Percentiles rank a stretch among this genome's conserved stretches.
phyloP scores from a whole-genome alignment of 305 asterid genomes.

The Fraxinus dipetala region DNA sequence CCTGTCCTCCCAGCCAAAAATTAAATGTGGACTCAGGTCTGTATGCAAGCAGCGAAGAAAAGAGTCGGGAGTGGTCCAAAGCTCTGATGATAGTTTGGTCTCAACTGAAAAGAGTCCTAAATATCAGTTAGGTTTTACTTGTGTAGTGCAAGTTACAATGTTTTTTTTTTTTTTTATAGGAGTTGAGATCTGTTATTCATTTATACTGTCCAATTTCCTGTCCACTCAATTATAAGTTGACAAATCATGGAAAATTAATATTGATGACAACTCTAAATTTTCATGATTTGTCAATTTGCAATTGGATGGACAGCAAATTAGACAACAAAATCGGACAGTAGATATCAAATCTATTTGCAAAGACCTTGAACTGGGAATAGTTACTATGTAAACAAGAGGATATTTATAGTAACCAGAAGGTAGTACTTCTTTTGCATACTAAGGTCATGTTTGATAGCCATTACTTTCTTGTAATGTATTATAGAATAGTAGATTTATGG shows the following conservation, averaged over 20 bases:
- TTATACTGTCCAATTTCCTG: no score
- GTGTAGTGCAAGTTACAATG: neutral
- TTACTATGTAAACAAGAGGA: neutral
- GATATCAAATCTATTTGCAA: neutral
- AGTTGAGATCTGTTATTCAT: no score
- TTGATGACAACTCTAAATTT: no score
- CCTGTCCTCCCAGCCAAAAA: neutral
- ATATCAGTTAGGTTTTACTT: conserved; percentile 48
- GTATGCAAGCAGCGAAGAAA: neutral
- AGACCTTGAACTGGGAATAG: neutral
- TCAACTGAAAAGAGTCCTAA: conserved; percentile 7
- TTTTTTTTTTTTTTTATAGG: no score
- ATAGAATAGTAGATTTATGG: no score
- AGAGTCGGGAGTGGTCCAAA: neutral
- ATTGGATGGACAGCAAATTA: no score
- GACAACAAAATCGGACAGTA: no score
- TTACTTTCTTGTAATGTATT: no score
- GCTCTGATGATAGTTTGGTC: neutral
- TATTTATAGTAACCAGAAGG: neutral
- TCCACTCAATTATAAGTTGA: no score
- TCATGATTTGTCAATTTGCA: no score
- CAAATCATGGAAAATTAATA: no score
- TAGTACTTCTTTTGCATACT: neutral
- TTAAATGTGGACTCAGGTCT: neutral
- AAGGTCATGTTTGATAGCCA: no score